Evolutionary conservation across 345 rosid species (phyloP), one percentile per base, ranked within the genome.

Genomic region (Theobroma cacao): DNA sequence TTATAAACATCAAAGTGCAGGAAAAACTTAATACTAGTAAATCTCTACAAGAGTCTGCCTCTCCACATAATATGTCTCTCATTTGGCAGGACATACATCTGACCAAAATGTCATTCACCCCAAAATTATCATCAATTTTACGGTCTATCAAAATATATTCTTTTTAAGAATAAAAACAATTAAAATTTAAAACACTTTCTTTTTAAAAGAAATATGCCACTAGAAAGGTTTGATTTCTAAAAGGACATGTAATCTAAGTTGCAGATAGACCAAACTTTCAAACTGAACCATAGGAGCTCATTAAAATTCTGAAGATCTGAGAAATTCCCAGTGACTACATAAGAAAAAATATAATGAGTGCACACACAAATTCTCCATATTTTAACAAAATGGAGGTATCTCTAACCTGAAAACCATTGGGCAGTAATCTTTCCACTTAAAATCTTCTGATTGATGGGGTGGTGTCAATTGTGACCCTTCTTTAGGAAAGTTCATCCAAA

Each of bases 351-450:
- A 14, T 18, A 72, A n/a, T 20, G 60, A 26, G 2, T 47, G 72
- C 59, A 62, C 41, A 24, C 59, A 48, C 31, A 50, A 33, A 71
- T 50, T 50, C 60, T 33, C 45, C 62, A n/a, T 52, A 12, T 20
- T 18, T 28, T 26, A 62, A 26, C 9, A 47, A 75, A 53, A 72
- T 31, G 33, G 74, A 82, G 65, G 73, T 31, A 75, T 52, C 6
- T 33, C 85, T 78, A 71, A 93, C 99, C 99, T 96, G 94, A 96
- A 94, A 64, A 94, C 98, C 97, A 96, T 96, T 31, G 99, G 98
- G 81, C 99, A 96, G 80, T 94, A 96, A 79, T 96, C 99, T 82
- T 96, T 96, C 98, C 99, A 96, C 81, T 89, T 96, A 78, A 96
- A 96, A 81, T 89, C 99, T 55, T 92, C 98, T 0, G 98, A 94